A percentile compares a stretch with the other conserved stretches of the same genome.
Conservation (phyloP, 1,284 basidiomycete genomes). For the Papiliotrema nemorosa region DNA sequence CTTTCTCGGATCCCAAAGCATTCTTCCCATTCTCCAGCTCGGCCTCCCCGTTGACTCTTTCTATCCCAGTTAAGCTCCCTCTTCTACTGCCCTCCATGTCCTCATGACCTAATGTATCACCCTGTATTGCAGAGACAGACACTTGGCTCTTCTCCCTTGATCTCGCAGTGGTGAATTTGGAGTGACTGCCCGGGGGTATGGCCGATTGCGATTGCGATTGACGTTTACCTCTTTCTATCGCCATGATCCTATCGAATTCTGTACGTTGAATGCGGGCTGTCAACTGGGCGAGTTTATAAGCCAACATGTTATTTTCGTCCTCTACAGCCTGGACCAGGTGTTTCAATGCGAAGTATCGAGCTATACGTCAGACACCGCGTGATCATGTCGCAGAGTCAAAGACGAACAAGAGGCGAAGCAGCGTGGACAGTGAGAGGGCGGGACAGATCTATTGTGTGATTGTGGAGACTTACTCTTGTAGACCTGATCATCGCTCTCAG, state of each 20-base stretch:
- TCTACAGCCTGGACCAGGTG: constrained; percentile 24
- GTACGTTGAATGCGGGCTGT: background rate
- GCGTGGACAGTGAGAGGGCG: background rate
- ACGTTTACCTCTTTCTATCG: too few relatives aligned
- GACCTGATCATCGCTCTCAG: constrained; percentile 2
- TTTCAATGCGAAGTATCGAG: constrained; percentile 21
- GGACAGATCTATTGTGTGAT: background rate
- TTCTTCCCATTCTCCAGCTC: too few relatives aligned
- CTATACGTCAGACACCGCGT: constrained; percentile 4
- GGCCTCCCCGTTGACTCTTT: too few relatives aligned
- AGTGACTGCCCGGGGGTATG: too few relatives aligned
- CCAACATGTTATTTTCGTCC: constrained; percentile 17
- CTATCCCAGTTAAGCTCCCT: too few relatives aligned
- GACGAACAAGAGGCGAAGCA: background rate
- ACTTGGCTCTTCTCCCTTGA: too few relatives aligned
- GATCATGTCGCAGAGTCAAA: background rate
- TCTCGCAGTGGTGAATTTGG: too few relatives aligned
- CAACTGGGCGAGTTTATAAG: constrained; percentile 9
- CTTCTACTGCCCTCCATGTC: too few relatives aligned
- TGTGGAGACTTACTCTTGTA: constrained; percentile 6
- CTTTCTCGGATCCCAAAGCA: too few relatives aligned
- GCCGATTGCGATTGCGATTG: background rate
- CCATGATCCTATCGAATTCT: too few relatives aligned
- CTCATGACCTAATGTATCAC: too few relatives aligned
- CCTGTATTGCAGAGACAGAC: too few relatives aligned